A percentile compares a stretch with the other conserved stretches of the same genome.
These are phyloP conservation scores for Pichia scutulata DNA, from an alignment of 805 yeast species.

Conservation along the genomic window DNA sequence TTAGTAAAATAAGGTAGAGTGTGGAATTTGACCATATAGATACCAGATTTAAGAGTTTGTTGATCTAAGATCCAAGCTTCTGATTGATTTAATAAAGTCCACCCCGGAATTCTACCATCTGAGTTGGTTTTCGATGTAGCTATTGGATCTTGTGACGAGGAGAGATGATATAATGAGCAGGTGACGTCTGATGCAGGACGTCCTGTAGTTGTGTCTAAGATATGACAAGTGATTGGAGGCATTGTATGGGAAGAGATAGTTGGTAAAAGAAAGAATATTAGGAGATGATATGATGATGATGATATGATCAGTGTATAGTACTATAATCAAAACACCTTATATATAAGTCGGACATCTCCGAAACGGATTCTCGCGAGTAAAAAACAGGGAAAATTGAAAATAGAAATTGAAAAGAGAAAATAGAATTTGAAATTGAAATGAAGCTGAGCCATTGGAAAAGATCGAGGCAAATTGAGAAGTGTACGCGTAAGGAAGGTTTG, in stretches of 20 bases:
- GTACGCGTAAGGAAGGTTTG: too few relatives aligned
- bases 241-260: background rate
- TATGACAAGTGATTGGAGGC: slow-evolving; percentile 78
- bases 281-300: too few relatives aligned
- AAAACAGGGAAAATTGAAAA: too few relatives aligned
- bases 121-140: slow-evolving; percentile 64
- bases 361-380: too few relatives aligned
- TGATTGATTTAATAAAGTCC: slow-evolving; percentile 36
- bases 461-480: too few relatives aligned
- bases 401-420: too few relatives aligned
- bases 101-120: slow-evolving; percentile 73
- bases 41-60: slow-evolving; percentile 42
- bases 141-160: slow-evolving; percentile 27
- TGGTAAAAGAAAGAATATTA: too few relatives aligned
- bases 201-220: slow-evolving; percentile 78
- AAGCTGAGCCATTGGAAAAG: too few relatives aligned
- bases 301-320: too few relatives aligned
- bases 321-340: too few relatives aligned
- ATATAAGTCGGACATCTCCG: too few relatives aligned
- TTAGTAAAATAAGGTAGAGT: slow-evolving; percentile 56
- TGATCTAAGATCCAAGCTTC: slow-evolving; percentile 31
- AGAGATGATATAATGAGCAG: slow-evolving; percentile 47
- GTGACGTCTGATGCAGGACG: slow-evolving; percentile 73
- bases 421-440: too few relatives aligned
- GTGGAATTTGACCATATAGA: slow-evolving; percentile 69